phyloP scores from a whole-genome alignment of 1,284 basidiomycete genomes.

The Irpex sp. region DNA sequence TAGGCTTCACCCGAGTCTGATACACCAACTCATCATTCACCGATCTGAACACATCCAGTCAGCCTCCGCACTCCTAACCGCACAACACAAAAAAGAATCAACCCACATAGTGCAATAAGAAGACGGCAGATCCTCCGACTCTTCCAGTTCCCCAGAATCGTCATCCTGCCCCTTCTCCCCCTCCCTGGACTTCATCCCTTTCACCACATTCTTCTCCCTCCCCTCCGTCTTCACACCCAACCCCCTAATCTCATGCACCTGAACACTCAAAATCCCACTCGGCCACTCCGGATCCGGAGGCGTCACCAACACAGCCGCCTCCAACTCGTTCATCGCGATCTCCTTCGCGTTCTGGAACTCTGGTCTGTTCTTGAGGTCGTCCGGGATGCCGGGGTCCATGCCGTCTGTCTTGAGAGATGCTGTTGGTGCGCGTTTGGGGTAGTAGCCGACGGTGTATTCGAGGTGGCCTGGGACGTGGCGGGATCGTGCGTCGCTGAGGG shows the following conservation, averaged over 20 bases:
- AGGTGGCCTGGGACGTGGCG: conserved; percentile 25
- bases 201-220: conserved; percentile 20
- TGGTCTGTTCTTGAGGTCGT: conserved; percentile 27
- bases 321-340: conserved; percentile 30
- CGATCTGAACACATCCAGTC: conserved; percentile 22
- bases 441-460: conserved; percentile 59
- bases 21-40: conserved; percentile 60
- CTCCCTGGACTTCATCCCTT: conserved; percentile 32
- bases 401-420: conserved; percentile 38
- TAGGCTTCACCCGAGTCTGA: conserved; percentile 40
- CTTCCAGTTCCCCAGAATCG: conserved; percentile 46
- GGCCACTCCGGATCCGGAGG: conserved; percentile 59
- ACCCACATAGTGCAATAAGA: conserved; percentile 48
- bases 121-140: conserved; percentile 51
- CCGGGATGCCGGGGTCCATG: conserved; percentile 31
- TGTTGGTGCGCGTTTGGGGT: conserved; percentile 54
- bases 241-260: conserved; percentile 49
- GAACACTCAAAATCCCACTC: conserved; percentile 53
- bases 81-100: too few relatives aligned
- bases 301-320: conserved; percentile 50
- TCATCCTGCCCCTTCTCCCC: conserved; percentile 55
- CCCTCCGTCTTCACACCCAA: conserved; percentile 24
- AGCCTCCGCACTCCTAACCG: not conserved
- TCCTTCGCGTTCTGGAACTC: conserved; percentile 30
- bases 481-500: conserved; percentile 26